These are phyloP conservation scores for Lanmaoa rubissima DNA, from an alignment of 768 basidiomycete genomes.

Conservation along the genomic window DNA sequence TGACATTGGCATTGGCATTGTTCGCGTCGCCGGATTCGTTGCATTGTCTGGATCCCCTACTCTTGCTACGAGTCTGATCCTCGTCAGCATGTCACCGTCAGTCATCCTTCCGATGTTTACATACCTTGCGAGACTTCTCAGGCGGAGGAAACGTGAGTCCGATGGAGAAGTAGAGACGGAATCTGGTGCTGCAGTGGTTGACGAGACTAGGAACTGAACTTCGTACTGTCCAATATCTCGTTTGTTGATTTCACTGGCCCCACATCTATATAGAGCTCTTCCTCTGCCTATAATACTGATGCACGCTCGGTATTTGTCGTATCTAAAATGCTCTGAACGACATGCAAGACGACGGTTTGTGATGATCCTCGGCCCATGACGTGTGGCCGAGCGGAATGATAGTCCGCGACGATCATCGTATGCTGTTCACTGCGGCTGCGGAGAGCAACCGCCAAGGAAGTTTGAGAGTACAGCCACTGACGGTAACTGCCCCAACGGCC, in stretches of 20 bases:
- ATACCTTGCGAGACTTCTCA: not conserved
- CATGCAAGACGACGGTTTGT: too few relatives aligned
- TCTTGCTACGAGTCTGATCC: conserved; percentile 10
- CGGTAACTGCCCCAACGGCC: not conserved
- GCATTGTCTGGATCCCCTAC: conserved; percentile 11
- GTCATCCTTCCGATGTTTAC: conserved; percentile 3
- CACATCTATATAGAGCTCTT: too few relatives aligned
- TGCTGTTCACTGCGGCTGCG: conserved; percentile 13
- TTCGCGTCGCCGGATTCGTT: conserved; percentile 16
- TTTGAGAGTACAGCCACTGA: conserved; percentile 12
- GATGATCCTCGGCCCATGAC: not conserved
- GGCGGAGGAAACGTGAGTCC: not conserved
- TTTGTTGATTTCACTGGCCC: not conserved
- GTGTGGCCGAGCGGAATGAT: too few relatives aligned
- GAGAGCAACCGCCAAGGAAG: not conserved
- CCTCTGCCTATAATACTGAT: not conserved
- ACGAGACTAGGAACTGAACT: not conserved
- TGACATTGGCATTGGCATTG: conserved; percentile 20
- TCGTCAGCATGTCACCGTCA: conserved; percentile 10
- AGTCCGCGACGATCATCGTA: not conserved
- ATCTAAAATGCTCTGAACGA: not conserved
- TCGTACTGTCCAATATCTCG: not conserved
- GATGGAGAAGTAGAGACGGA: conserved; percentile 1
- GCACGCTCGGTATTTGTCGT: not conserved
- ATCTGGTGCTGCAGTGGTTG: not conserved